A percentile compares a stretch with the other conserved stretches of the same genome.
Evolutionary conservation across 805 yeast genomes (phyloP).

Genomic region (Barnettozyma sucrosica): DNA sequence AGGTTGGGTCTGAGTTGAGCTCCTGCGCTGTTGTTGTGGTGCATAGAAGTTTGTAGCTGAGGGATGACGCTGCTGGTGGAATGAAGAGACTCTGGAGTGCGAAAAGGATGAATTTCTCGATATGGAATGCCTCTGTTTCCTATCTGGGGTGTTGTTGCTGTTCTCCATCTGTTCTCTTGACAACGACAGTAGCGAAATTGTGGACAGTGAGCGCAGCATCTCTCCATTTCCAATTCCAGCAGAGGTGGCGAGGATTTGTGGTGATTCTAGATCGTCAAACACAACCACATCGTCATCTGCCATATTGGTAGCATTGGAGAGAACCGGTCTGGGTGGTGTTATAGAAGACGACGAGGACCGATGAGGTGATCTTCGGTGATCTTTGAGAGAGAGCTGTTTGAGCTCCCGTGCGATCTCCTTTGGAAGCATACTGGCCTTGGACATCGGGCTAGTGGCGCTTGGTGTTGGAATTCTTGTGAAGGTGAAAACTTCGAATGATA

Average conservation of each 20-base stretch:
- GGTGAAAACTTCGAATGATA: neutral
- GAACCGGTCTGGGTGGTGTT: constrained; percentile 1
- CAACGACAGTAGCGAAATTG: constrained; percentile 23
- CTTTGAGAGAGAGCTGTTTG: constrained; percentile 8
- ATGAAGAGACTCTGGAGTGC: constrained; percentile 13
- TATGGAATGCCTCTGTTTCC: constrained; percentile 5
- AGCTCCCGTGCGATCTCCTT: constrained; percentile 9
- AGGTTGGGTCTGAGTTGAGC: constrained; percentile 10
- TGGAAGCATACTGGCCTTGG: constrained; percentile 7
- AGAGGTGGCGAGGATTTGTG: constrained; percentile 22
- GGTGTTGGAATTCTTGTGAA: neutral
- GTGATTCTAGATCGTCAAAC: constrained; percentile 20
- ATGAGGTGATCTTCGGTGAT: neutral
- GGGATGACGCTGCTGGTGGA: constrained; percentile 22
- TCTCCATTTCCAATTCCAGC: constrained; percentile 12
- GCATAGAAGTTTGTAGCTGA: constrained; percentile 5
- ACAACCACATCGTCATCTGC: constrained; percentile 16
- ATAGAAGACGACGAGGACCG: constrained; percentile 5
- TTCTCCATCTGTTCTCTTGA: constrained; percentile 13
- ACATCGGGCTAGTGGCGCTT: constrained; percentile 3
- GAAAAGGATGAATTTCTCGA: constrained; percentile 17
- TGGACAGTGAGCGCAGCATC: constrained; percentile 18
- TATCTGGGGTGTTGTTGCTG: constrained; percentile 6
- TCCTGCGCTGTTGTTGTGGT: constrained; percentile 8
- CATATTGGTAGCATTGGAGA: neutral